phyloP scores from a whole-genome alignment of 371 early-diverging fungal genomes.

The Mucor saturninus region DNA sequence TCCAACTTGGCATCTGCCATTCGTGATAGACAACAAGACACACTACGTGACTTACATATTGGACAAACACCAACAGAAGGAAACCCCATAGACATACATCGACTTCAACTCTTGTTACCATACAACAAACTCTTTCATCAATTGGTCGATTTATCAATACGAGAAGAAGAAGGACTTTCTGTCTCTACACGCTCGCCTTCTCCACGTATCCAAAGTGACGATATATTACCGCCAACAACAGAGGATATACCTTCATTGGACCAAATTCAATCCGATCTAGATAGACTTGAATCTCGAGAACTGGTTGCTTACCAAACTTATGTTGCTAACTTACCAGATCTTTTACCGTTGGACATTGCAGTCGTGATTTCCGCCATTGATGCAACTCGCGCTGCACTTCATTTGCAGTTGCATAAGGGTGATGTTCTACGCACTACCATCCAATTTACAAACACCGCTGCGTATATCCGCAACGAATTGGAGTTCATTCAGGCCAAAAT shows the following conservation, averaged over 20 bases:
- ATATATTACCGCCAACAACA: neutral
- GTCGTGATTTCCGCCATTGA: conserved; percentile 35
- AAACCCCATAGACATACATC: neutral
- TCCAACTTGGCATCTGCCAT: neutral
- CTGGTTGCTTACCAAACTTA: conserved; percentile 11
- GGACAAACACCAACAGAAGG: neutral
- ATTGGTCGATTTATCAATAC: conserved; percentile 9
- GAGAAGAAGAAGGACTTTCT: conserved; percentile 6
- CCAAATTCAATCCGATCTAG: conserved; percentile 8
- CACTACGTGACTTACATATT: conserved; percentile 2
- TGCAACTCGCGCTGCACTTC: conserved; percentile 35
- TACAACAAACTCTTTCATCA: conserved; percentile 18
- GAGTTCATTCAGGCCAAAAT: conserved; percentile 56
- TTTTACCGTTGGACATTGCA: conserved; percentile 8
- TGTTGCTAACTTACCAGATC: neutral
- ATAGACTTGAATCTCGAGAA: conserved; percentile 9
- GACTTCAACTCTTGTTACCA: neutral
- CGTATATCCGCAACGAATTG: conserved; percentile 48
- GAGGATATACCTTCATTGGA: neutral
- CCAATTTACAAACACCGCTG: conserved; percentile 11
- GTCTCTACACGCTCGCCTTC: conserved; percentile 7
- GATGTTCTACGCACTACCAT: neutral
- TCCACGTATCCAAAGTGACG: conserved; percentile 6
- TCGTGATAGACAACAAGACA: neutral
- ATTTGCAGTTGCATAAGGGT: conserved; percentile 24